phyloP scores from a whole-genome alignment of 2,329 filamentous ascomycete species.

The Microsporum ferrugineum region DNA sequence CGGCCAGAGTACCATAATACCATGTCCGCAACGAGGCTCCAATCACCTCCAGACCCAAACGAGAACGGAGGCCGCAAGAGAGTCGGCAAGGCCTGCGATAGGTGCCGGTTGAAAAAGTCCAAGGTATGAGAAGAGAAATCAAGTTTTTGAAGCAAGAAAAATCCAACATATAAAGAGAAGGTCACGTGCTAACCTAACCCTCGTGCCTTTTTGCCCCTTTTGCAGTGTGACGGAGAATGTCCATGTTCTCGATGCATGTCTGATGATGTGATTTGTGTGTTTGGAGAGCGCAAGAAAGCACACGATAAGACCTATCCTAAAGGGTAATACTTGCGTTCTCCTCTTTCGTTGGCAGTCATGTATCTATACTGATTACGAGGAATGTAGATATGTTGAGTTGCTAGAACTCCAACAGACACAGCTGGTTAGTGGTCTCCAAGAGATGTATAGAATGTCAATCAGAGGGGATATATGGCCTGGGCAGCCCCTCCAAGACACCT shows the following conservation, averaged over 20 bases:
- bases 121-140: slow-evolving; percentile 38
- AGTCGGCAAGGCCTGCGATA: slow-evolving; percentile 56
- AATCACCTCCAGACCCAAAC: not conserved
- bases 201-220: not conserved
- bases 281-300: slow-evolving; percentile 54
- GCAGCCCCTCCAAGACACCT: slow-evolving; percentile 39
- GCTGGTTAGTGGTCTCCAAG: slow-evolving; percentile 50
- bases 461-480: slow-evolving; percentile 47
- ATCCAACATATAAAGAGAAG: not conserved
- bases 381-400: slow-evolving; percentile 51
- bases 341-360: not conserved
- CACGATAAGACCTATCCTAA: slow-evolving; percentile 60
- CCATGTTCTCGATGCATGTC: slow-evolving; percentile 52
- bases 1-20: too few species aligned
- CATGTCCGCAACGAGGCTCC: too few species aligned
- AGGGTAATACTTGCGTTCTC: slow-evolving; percentile 35
- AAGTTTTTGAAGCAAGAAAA: not conserved
- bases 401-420: slow-evolving; percentile 54
- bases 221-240: slow-evolving; percentile 50
- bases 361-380: not conserved
- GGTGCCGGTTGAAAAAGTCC: slow-evolving; percentile 55
- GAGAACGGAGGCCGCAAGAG: slow-evolving; percentile 37
- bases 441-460: slow-evolving; percentile 45
- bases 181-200: slow-evolving; percentile 5
- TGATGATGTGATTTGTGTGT: slow-evolving; percentile 55